Base-by-base conservation (phyloP, 139 green algal genomes). In the Astrephomene gubernaculifera region DNA sequence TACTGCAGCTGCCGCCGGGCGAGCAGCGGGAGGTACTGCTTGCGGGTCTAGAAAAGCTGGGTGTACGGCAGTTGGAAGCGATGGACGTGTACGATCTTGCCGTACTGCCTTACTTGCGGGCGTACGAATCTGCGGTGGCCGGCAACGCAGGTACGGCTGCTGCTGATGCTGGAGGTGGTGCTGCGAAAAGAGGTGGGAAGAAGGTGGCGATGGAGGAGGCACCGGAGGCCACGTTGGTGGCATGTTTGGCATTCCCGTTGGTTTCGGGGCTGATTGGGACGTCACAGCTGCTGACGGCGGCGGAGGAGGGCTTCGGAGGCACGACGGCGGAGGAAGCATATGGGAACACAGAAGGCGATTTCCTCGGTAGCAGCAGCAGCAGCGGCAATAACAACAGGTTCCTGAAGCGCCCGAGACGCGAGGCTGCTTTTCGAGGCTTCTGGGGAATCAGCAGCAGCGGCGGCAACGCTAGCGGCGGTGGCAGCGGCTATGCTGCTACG, bases 181-280 rank as follows among this genome's bases (percentile, higher is more conserved):
- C 6, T 39, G 29, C 6, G 3, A 38, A 29, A n/a, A 14, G 29
- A 14, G 29, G 9, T 8, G 7, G 7, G 64, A 29, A 4, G 33
- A 36, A 0, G 67, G n/a, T 27, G 27, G 27, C 41, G 35, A 22
- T 53, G 33, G n/a, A n/a, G n/a, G n/a, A n/a, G n/a, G n/a, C n/a
- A n/a, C 19, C 72, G 35, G 22, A 24, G 6, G 72, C 52, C 24
- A 43, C 45, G 52, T 35, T 81, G 72, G 72, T 81, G 33, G 72
- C 72, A 1, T 81, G 72, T 24, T 52, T 81, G 33, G 72, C 72
- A 6, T 81, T 81, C 35, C 72, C 72, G 22, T 35, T 81, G 35
- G 72, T 24, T 0, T 49, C 72, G 5, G 72, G 72, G 2, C 45
- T 81, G 22, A 7, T 81, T n/a, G n/a, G n/a, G n/a, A n/a, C n/a